Percentiles rank a stretch among this genome's conserved stretches.
Evolutionary conservation across 495 filamentous ascomycete species (phyloP).

Genomic region (Aspergillus saccharolyticus): DNA sequence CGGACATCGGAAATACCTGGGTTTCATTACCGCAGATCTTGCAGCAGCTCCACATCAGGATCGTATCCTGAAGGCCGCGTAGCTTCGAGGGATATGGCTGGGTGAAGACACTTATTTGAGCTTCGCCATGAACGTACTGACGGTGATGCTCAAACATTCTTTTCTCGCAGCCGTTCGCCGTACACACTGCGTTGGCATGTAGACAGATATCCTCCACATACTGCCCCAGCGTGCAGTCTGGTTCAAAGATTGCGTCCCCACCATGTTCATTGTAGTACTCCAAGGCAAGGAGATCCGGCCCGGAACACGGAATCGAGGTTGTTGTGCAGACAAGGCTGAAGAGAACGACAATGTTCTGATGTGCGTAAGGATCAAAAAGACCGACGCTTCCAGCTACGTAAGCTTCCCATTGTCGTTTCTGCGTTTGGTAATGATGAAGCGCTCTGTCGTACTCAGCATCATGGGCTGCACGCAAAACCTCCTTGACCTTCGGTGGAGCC

Average conservation of each 20-base stretch:
- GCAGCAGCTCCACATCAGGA: conserved; percentile 97
- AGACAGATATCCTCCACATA: conserved; percentile 91
- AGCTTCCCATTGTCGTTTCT: conserved; percentile 92
- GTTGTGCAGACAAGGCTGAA: conserved; percentile 88
- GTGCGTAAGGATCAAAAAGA: conserved; percentile 87
- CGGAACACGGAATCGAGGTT: conserved; percentile 86
- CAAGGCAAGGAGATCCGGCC: conserved; percentile 78
- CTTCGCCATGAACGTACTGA: conserved; percentile 95
- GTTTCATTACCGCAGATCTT: conserved; percentile 87
- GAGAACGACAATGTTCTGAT: conserved; percentile 93
- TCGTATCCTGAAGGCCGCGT: conserved; percentile 66
- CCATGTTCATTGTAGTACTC: conserved; percentile 91
- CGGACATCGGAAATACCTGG: conserved; percentile 86
- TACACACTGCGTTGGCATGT: conserved; percentile 67
- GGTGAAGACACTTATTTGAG: conserved; percentile 83
- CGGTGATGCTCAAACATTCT: conserved; percentile 91
- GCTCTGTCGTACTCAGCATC: conserved; percentile 96
- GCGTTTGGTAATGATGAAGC: conserved; percentile 86
- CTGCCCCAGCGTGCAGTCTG: conserved; percentile 89
- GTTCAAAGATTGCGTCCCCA: conserved; percentile 58
- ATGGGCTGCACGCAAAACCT: conserved; percentile 89
- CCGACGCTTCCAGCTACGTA: conserved; percentile 71
- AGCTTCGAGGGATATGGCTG: conserved; percentile 69
- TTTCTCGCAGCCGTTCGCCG: conserved; percentile 77
- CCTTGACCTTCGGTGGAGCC: conserved; percentile 78